A percentile compares a stretch with the other conserved stretches of the same genome.
Conservation (phyloP, 768 basidiomycete genomes). For the Psilocybe azurescens region DNA sequence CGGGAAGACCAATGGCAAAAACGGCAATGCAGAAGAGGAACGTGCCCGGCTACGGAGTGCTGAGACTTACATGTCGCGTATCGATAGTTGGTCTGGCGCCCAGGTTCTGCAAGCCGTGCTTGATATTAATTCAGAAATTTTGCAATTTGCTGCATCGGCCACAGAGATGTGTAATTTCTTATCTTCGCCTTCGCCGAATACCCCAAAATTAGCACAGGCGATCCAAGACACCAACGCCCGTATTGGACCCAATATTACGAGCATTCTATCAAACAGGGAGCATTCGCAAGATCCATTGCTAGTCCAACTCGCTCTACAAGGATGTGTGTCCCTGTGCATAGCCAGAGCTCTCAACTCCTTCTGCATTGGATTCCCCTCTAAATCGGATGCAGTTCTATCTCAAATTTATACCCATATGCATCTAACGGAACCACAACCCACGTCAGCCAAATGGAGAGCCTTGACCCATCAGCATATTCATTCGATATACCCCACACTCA, state of each 20-base stretch:
- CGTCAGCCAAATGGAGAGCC: slow-evolving; percentile 78
- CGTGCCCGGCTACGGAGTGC: slow-evolving; percentile 59
- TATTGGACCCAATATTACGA: slow-evolving; percentile 65
- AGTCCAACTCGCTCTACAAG: slow-evolving; percentile 78
- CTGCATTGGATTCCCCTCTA: slow-evolving; percentile 75
- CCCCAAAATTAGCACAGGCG: slow-evolving; percentile 50
- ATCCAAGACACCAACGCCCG: slow-evolving; percentile 66
- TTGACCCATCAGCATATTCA: slow-evolving; percentile 75
- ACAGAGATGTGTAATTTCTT: slow-evolving; percentile 69
- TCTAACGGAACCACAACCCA: slow-evolving; percentile 71
- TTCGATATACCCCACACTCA: slow-evolving; percentile 66
- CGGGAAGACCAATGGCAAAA: slow-evolving; percentile 4
- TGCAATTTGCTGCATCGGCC: slow-evolving; percentile 80
- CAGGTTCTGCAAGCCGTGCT: slow-evolving; percentile 81
- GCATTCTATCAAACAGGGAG: slow-evolving; percentile 64
- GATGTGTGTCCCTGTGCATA: slow-evolving; percentile 69
- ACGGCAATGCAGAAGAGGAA: slow-evolving; percentile 44
- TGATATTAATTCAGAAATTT: slow-evolving; percentile 80
- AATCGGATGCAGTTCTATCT: slow-evolving; percentile 67
- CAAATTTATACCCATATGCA: slow-evolving; percentile 65
- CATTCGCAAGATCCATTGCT: slow-evolving; percentile 78
- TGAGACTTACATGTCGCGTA: slow-evolving; percentile 76
- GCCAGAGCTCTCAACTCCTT: slow-evolving; percentile 72
- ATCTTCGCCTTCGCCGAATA: slow-evolving; percentile 38
- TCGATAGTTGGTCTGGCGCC: slow-evolving; percentile 77